Conservation (phyloP, 441 rosid species). For the Croton setiger region DNA sequence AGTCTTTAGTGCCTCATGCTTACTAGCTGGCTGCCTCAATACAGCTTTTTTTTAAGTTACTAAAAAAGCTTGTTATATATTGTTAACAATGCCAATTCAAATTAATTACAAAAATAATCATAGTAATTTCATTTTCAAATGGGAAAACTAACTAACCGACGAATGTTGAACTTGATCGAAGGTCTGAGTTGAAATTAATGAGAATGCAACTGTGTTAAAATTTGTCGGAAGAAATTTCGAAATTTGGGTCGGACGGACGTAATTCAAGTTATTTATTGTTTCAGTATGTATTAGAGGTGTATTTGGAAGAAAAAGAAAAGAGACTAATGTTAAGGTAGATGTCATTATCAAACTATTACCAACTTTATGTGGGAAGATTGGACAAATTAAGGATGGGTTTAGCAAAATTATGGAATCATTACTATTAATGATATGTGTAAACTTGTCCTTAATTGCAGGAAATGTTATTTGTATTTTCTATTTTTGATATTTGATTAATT, state of each 20-base stretch:
- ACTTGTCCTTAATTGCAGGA: background rate
- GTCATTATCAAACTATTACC: conserved; percentile 12
- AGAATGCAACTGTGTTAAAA: no score
- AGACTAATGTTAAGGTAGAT: background rate
- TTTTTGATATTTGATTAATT: background rate
- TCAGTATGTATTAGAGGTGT: no score
- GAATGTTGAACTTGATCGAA: no score
- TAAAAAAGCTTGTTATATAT: background rate
- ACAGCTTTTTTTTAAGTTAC: background rate
- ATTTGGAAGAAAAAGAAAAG: no score
- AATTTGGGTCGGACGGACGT: no score
- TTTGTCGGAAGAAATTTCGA: no score
- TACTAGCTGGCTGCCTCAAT: conserved; percentile 15
- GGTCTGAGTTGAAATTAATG: no score
- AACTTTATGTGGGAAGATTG: background rate
- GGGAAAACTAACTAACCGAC: no score
- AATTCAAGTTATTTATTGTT: no score
- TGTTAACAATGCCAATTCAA: no score
- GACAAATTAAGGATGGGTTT: background rate
- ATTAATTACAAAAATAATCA: no score
- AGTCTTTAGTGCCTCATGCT: background rate
- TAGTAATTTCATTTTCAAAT: no score
- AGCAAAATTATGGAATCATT: background rate
- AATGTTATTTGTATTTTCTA: background rate
- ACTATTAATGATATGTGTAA: background rate